phyloP scores from a whole-genome alignment of 495 filamentous ascomycete species.

The Hypoxylon trugodes region DNA sequence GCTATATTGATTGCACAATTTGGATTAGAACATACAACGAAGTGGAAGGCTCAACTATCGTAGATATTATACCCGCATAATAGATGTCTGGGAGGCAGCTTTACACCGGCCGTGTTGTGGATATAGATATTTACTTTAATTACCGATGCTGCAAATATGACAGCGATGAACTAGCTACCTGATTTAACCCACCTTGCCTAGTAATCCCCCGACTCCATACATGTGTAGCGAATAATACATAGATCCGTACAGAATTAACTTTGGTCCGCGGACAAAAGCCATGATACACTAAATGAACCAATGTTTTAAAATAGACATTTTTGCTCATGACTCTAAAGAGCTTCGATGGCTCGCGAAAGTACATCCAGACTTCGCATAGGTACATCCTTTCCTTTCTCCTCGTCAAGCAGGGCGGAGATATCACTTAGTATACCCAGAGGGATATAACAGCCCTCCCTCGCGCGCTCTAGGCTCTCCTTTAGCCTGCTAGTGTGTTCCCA shows the following conservation, averaged over 20 bases:
- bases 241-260: not conserved
- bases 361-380: conserved; percentile 70
- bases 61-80: not conserved
- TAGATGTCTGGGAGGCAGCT: too few species aligned
- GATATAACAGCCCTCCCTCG: conserved; percentile 76
- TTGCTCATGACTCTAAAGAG: conserved; percentile 63
- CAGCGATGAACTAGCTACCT: not conserved
- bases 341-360: conserved; percentile 78
- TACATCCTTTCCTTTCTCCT: conserved; percentile 57
- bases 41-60: not conserved
- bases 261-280: not conserved
- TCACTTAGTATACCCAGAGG: conserved; percentile 92
- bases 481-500: conserved; percentile 95
- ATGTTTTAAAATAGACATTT: too few species aligned
- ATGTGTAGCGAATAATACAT: not conserved
- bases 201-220: conserved; percentile 14
- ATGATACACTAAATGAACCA: too few species aligned
- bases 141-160: not conserved
- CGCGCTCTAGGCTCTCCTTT: conserved; percentile 86
- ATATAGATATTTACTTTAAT: conserved; percentile 1
- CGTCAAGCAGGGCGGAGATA: conserved; percentile 79
- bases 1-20: not conserved
- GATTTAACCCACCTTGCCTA: conserved; percentile 8
- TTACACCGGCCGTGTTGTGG: too few species aligned
- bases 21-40: conserved; percentile 1